Evolutionary conservation across 2,329 filamentous ascomycete genomes (phyloP).

Genomic region (Neonectria punicea): DNA sequence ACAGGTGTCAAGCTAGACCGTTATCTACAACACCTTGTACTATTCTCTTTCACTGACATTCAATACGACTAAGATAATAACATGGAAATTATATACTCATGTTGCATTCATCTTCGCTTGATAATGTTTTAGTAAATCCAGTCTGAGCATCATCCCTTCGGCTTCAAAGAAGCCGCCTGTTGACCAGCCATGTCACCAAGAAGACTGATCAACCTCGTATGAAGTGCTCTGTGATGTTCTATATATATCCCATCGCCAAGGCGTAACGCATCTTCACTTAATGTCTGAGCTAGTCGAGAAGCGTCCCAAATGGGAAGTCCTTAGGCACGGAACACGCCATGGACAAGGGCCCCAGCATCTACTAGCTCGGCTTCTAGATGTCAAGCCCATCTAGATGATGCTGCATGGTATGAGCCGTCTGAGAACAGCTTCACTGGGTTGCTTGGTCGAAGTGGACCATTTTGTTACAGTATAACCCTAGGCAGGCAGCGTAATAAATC

Average conservation of each 20-base stretch:
- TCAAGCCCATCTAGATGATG: background rate
- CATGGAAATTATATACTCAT: background rate
- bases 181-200: background rate
- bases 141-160: background rate
- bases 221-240: background rate
- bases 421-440: too few species aligned
- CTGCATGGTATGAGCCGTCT: too few species aligned
- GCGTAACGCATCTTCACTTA: background rate
- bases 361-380: background rate
- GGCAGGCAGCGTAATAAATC: background rate
- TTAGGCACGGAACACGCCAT: background rate
- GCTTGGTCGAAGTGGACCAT: background rate
- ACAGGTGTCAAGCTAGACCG: background rate
- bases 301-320: background rate
- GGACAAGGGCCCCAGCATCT: background rate
- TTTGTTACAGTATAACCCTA: background rate
- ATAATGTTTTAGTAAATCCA: too few species aligned
- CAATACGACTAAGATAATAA: conserved; percentile 3
- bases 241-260: background rate
- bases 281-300: background rate
- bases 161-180: background rate
- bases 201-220: background rate
- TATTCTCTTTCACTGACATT: conserved; percentile 6
- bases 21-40: background rate
- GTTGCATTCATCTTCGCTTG: background rate